These are phyloP conservation scores for Penicillium sp. DNA, from an alignment of 2,329 filamentous ascomycete species.

Conservation along the genomic window DNA sequence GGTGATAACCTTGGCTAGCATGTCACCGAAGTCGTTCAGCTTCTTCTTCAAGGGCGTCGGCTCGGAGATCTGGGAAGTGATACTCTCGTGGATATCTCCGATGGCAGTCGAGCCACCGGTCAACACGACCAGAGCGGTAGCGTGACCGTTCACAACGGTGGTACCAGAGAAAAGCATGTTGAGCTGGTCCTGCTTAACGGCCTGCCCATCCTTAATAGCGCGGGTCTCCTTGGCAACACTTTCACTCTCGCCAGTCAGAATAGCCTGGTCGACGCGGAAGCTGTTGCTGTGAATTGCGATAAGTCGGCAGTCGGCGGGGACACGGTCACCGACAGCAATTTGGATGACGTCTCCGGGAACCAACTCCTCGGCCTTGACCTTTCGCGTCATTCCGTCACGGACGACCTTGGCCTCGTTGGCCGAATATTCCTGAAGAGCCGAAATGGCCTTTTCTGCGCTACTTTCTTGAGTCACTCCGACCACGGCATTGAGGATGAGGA, in stretches of 20 bases:
- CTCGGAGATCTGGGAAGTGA: conserved; percentile 94
- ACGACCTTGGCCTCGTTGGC: conserved; percentile 95
- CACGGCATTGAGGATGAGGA: conserved; percentile 92
- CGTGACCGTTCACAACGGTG: conserved; percentile 91
- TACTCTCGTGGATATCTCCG: conserved; percentile 98
- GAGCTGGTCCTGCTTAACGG: conserved; percentile 94
- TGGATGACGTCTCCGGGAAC: conserved; percentile 92
- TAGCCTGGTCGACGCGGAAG: conserved; percentile 94
- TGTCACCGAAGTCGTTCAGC: conserved; percentile 96
- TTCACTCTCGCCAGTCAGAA: conserved; percentile 95
- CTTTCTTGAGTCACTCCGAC: conserved; percentile 98
- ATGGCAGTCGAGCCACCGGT: conserved; percentile 91
- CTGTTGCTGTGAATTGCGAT: conserved; percentile 93
- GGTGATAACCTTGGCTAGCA: conserved; percentile 94
- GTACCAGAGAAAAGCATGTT: conserved; percentile 99
- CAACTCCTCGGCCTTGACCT: conserved; percentile 92
- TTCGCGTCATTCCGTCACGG: conserved; percentile 74
- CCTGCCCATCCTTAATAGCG: conserved; percentile 70
- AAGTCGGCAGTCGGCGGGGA: conserved; percentile 91
- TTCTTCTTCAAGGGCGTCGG: conserved; percentile 98
- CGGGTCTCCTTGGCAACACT: conserved; percentile 82
- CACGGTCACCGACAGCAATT: conserved; percentile 83
- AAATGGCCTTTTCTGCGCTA: conserved; percentile 97
- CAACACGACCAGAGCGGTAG: conserved; percentile 83
- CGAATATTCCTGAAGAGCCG: conserved; percentile 96